Percentiles rank a stretch among this genome's conserved stretches.
Evolutionary conservation across 768 basidiomycete species (phyloP).

Genomic region (Leucocoprinus sp.): DNA sequence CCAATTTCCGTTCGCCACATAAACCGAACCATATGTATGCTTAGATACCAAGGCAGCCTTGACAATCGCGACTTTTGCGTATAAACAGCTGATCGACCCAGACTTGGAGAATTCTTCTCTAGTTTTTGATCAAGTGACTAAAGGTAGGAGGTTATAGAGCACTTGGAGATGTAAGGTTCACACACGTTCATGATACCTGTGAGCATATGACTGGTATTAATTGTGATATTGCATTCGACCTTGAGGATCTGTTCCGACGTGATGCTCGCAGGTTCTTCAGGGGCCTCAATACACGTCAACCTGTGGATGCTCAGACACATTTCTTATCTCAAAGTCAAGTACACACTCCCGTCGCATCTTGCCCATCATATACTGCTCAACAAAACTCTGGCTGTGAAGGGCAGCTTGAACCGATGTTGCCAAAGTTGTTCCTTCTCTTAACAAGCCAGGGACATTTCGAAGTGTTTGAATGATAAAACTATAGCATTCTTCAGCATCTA

Average conservation of each 20-base stretch:
- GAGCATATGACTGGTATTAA: slow-evolving; percentile 81
- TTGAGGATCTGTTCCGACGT: slow-evolving; percentile 73
- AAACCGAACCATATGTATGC: slow-evolving; percentile 94
- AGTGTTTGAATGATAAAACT: slow-evolving; percentile 64
- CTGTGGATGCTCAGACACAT: slow-evolving; percentile 31
- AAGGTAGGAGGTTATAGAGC: neutral
- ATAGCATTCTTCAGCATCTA: slow-evolving; percentile 91
- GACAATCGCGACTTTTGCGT: slow-evolving; percentile 73
- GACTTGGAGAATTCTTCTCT: slow-evolving; percentile 72
- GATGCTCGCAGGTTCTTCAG: slow-evolving; percentile 64
- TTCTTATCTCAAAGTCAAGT: neutral
- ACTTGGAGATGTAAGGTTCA: slow-evolving; percentile 1
- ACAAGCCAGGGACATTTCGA: slow-evolving; percentile 55
- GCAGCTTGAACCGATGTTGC: slow-evolving; percentile 18
- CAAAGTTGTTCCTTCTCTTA: slow-evolving; percentile 24
- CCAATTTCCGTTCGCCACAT: slow-evolving; percentile 86
- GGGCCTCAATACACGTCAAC: slow-evolving; percentile 72
- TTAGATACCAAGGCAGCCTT: slow-evolving; percentile 77
- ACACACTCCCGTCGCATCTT: slow-evolving; percentile 63
- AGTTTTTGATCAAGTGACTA: slow-evolving; percentile 85
- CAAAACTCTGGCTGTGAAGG: slow-evolving; percentile 45
- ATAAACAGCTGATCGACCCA: slow-evolving; percentile 79
- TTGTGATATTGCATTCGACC: slow-evolving; percentile 88
- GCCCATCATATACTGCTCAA: slow-evolving; percentile 77
- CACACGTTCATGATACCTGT: slow-evolving; percentile 73